Evolutionary conservation across 768 basidiomycete species (phyloP), one percentile per base, ranked within the genome.

Genomic region (Leccinum subgranulosum): DNA sequence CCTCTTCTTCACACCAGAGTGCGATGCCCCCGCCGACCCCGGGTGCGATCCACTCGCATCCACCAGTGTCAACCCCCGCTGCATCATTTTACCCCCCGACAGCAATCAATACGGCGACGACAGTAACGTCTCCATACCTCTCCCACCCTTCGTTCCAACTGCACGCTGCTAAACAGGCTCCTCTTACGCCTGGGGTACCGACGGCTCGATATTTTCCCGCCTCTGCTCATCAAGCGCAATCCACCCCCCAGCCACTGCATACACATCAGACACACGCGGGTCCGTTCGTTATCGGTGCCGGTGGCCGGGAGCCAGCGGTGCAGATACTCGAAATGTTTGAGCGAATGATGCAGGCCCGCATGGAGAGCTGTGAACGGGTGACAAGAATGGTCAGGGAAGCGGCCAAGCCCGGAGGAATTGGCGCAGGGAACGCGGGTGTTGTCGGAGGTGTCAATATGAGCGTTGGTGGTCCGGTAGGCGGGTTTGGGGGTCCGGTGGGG

Each of bases 321-420:
- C 81, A 77, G 54, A 78, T 90, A 53, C 74, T 90, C 58, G 80
- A 84, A 63, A 80, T 84, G 77, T 88, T 87, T 65, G 85, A 85
- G 56, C 80, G 82, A 58, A 84, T 90, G 75, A 82, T 89, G 76
- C 85, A 88, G 64, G 77, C 83, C 3, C 80, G 88, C 54, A 84
- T 90, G 80, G 88, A 89, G 70, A 88, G 86, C 65, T 90, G 88
- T 69, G 79, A 85, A 61, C 77, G 86, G 33, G 77, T 87, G 53
- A 82, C 82, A 60, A 79, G 78, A 49, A 75, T 90, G 60, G 80
- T 88, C 21, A 64, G 69, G 53, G 66, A 66, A 27, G 69, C 70
- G n/a, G 64, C 65, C 57, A 67, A 47, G n/a, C 64, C 70, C 19
- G 65, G 60, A 8, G 61, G 61, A 7, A 29, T 51, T 33, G 60